Conservation (phyloP, 768 basidiomycete genomes). For the Macrolepiota dolichaula region DNA sequence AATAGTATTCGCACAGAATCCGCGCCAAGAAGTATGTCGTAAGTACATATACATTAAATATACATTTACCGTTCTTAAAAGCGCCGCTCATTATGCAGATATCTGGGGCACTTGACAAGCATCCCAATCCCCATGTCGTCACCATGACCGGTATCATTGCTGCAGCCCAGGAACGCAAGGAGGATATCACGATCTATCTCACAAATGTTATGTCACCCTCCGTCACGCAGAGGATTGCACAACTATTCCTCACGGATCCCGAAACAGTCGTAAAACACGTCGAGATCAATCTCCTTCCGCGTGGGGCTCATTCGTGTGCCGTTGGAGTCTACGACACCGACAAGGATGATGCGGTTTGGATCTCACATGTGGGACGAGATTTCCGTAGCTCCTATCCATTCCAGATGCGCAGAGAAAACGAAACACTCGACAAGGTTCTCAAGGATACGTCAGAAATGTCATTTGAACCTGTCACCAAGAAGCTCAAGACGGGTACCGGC, state of each 20-base stretch:
- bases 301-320: background rate
- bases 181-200: background rate
- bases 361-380: background rate
- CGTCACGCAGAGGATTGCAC: background rate
- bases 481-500: background rate
- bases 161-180: background rate
- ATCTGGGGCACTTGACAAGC: background rate
- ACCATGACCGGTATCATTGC: background rate
- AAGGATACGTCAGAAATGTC: background rate
- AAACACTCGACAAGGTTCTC: background rate
- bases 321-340: background rate
- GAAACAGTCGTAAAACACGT: background rate
- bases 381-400: background rate
- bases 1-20: background rate
- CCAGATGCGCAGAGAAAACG: background rate
- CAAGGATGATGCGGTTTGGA: background rate
- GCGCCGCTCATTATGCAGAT: background rate
- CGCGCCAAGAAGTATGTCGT: background rate
- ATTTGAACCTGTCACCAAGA: background rate
- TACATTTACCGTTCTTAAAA: background rate
- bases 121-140: background rate
- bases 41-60: background rate
- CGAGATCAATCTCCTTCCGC: background rate
- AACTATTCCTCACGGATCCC: background rate
- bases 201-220: background rate